These are phyloP conservation scores for Corymbia maculata DNA, from an alignment of 345 rosid species.

Conservation along the genomic window DNA sequence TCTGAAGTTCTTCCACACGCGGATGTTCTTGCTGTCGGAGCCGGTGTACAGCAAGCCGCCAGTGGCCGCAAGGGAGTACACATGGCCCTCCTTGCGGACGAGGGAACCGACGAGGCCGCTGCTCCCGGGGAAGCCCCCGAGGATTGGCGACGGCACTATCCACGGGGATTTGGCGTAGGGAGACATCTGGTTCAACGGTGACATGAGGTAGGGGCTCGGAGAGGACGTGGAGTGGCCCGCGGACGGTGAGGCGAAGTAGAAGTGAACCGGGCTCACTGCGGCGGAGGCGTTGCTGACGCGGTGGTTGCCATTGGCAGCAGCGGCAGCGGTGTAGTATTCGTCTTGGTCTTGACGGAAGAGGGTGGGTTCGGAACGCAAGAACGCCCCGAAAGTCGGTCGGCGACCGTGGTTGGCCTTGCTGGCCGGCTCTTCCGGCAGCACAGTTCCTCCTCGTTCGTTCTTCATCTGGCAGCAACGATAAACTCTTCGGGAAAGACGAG, in stretches of 20 bases:
- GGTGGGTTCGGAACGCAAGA: conserved; percentile 37
- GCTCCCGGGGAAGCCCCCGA: conserved; percentile 2
- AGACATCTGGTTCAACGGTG: conserved; percentile 10
- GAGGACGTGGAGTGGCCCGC: conserved; percentile 11
- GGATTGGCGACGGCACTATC: conserved; percentile 1
- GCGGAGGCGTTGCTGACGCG: conserved; percentile 25
- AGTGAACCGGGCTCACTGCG: conserved; percentile 8
- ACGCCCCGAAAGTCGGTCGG: conserved; percentile 46
- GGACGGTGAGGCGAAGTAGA: background rate
- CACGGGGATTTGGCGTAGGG: conserved; percentile 12
- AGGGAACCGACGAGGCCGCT: conserved; percentile 5
- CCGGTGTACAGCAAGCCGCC: conserved; percentile 15
- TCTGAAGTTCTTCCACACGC: conserved; percentile 15
- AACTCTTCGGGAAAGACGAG: background rate
- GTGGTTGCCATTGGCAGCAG: background rate
- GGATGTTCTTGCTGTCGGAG: conserved; percentile 17
- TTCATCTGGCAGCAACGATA: conserved; percentile 3
- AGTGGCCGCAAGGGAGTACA: conserved; percentile 13
- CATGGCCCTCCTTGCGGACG: conserved; percentile 13
- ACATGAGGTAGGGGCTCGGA: conserved; percentile 9
- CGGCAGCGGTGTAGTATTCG: background rate
- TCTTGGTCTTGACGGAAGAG: conserved; percentile 7
- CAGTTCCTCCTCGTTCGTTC: conserved; percentile 3
- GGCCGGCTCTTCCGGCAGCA: background rate
- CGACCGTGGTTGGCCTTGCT: conserved; percentile 11